Conservation (phyloP, 2,329 filamentous ascomycete species). For the Colletotrichum abscissum region DNA sequence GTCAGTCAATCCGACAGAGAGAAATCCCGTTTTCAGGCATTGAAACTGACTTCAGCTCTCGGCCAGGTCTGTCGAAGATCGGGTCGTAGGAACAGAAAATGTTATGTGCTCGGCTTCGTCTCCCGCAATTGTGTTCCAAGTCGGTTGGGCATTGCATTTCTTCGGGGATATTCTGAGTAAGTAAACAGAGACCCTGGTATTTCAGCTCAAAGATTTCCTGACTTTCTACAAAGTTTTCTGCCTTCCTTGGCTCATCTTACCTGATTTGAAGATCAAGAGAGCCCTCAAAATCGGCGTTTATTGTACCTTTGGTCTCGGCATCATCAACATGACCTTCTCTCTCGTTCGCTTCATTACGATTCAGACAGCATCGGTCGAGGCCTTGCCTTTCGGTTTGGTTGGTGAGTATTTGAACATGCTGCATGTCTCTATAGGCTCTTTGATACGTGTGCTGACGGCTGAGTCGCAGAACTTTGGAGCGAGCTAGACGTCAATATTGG, state of each 20-base stretch:
- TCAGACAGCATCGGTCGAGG: conserved; percentile 17
- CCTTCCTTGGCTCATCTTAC: conserved; percentile 21
- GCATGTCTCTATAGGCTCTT: neutral
- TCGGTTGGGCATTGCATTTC: conserved; percentile 31
- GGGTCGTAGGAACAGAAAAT: conserved; percentile 3
- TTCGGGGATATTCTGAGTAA: conserved; percentile 22
- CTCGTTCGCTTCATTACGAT: conserved; percentile 31
- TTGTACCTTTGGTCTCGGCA: conserved; percentile 26
- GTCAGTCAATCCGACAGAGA: neutral
- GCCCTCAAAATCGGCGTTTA: conserved; percentile 26
- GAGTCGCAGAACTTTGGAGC: conserved; percentile 21
- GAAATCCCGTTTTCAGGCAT: neutral
- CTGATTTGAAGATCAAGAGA: conserved; percentile 27
- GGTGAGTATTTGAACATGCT: conserved; percentile 1
- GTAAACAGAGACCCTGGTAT: neutral
- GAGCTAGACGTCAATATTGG: conserved; percentile 29
- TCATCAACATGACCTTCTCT: conserved; percentile 33
- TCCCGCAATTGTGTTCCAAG: conserved; percentile 19
- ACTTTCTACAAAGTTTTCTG: conserved; percentile 5
- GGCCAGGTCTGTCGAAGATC: conserved; percentile 8
- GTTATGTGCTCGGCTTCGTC: conserved; percentile 29
- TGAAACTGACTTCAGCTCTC: neutral
- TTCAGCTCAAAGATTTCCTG: neutral
- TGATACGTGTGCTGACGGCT: neutral
- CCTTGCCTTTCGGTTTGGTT: conserved; percentile 23